These are phyloP conservation scores for Alloteropsis angusta DNA, from an alignment of 202 grass and related monocot genomes.

Conservation along the genomic window DNA sequence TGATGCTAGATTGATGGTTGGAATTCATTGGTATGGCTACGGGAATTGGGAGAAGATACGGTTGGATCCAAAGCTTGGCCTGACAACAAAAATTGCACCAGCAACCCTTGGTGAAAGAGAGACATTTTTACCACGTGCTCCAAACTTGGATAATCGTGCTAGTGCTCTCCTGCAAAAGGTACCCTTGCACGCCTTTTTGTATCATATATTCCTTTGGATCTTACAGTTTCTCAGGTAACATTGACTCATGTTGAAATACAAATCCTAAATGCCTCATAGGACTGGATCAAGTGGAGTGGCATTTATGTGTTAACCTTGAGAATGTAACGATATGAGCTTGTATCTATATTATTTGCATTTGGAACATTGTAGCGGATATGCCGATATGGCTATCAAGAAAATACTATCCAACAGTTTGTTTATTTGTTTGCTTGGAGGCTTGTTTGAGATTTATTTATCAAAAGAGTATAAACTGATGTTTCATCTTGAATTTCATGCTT, in stretches of 20 bases:
- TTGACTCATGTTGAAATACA: background rate
- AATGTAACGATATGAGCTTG: background rate
- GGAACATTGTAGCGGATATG: background rate
- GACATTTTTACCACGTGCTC: conserved; percentile 92
- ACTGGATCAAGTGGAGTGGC: background rate
- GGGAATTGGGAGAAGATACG: conserved; percentile 99
- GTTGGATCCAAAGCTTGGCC: conserved; percentile 67
- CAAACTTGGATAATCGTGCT: conserved; percentile 98
- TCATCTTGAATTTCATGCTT: background rate
- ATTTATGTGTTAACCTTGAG: background rate
- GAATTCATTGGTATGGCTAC: conserved; percentile 96
- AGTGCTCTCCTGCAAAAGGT: conserved; percentile 92
- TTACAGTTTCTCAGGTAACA: background rate
- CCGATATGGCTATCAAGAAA: background rate
- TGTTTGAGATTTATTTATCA: background rate
- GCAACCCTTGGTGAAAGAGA: conserved; percentile 84
- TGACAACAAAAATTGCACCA: conserved; percentile 91
- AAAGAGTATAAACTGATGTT: background rate
- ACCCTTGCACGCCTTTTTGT: background rate
- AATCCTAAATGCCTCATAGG: background rate
- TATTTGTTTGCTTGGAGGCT: background rate
- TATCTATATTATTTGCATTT: background rate
- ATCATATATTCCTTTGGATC: background rate
- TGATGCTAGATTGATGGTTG: conserved; percentile 95
- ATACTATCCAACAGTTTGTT: background rate